These are phyloP conservation scores for Diaporthe humulicola DNA, from an alignment of 2,329 filamentous ascomycete genomes.

Conservation along the genomic window DNA sequence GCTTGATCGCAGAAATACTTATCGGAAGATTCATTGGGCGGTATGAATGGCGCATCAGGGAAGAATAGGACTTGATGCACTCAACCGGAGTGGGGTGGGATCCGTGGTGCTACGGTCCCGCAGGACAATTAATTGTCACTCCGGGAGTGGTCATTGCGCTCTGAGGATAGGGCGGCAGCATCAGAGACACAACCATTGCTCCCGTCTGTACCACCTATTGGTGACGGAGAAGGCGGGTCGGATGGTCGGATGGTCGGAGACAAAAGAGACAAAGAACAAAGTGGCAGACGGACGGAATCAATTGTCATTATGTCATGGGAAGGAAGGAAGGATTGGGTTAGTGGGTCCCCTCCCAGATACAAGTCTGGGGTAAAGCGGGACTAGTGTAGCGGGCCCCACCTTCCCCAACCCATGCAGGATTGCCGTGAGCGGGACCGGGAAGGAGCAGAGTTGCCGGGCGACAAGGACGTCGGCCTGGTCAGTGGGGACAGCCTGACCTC, in stretches of 20 bases:
- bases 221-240: neutral
- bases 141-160: too few species aligned
- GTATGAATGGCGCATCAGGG: neutral
- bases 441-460: neutral
- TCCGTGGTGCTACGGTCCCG: neutral
- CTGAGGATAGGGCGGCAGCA: neutral
- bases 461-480: neutral
- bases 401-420: slow-evolving; percentile 3
- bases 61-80: neutral
- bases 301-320: slow-evolving; percentile 20
- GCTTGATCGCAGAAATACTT: neutral
- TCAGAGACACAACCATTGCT: too few species aligned
- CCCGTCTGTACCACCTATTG: neutral
- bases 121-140: neutral
- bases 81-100: neutral
- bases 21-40: neutral
- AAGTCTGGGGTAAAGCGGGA: slow-evolving; percentile 21
- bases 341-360: neutral
- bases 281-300: neutral
- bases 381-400: slow-evolving; percentile 3
- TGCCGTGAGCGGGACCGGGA: neutral
- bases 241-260: slow-evolving; percentile 11
- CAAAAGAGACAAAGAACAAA: neutral
- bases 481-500: neutral
- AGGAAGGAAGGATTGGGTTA: neutral